These are phyloP conservation scores for Phytopythium boreale DNA, from an alignment of 352 stramenopile species.

Conservation along the genomic window DNA sequence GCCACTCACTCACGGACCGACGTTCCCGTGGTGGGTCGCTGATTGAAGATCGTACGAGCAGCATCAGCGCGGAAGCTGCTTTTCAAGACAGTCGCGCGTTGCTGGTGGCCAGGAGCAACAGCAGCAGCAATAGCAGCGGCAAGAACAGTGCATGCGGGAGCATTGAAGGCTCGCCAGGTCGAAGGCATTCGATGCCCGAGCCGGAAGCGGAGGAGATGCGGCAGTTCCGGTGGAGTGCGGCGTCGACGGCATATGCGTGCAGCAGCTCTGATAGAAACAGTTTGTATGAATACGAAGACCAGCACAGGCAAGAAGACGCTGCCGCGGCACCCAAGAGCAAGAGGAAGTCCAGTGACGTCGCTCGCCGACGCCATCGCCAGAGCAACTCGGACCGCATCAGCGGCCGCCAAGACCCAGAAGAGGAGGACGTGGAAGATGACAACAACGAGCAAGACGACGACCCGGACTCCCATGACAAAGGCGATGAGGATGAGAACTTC, in stretches of 20 bases:
- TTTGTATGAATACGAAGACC: conserved; percentile 7
- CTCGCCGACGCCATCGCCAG: neutral
- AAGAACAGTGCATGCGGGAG: conserved; percentile 19
- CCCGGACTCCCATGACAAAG: conserved; percentile 11
- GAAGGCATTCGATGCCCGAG: conserved; percentile 23
- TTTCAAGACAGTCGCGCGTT: conserved; percentile 1
- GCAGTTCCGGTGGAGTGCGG: conserved; percentile 7
- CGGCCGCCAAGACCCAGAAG: neutral
- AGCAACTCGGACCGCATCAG: conserved; percentile 1
- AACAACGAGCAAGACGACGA: conserved; percentile 5
- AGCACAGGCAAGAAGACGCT: conserved; percentile 4
- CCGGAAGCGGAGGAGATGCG: conserved; percentile 24
- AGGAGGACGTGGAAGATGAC: conserved; percentile 8
- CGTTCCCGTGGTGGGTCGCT: conserved; percentile 32
- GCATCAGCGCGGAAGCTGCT: neutral
- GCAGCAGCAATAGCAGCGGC: conserved; percentile 22
- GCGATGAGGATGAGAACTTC: conserved; percentile 67
- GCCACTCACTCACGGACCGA: conserved; percentile 12
- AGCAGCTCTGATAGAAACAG: conserved; percentile 6
- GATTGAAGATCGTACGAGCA: conserved; percentile 20
- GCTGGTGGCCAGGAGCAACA: conserved; percentile 17
- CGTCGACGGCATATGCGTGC: neutral
- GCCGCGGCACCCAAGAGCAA: neutral
- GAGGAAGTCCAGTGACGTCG: neutral
- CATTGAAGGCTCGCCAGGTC: conserved; percentile 13